phyloP scores from a whole-genome alignment of 805 yeast species.

The Saturnispora mendoncae region DNA sequence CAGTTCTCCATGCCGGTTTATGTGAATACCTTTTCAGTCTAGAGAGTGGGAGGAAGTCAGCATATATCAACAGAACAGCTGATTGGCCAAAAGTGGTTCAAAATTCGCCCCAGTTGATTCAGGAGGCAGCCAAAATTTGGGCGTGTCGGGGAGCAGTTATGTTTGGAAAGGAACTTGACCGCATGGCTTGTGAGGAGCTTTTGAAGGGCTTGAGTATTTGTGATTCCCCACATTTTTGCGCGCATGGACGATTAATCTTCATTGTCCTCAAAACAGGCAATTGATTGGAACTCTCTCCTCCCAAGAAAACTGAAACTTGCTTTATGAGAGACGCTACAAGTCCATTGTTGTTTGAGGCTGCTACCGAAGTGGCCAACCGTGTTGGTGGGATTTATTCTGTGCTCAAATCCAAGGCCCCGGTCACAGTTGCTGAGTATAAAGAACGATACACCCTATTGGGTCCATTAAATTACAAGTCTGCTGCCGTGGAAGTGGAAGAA shows the following conservation, averaged over 20 bases:
- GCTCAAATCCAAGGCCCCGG: conserved; percentile 91
- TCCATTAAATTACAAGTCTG: conserved; percentile 66
- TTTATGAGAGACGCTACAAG: conserved; percentile 82
- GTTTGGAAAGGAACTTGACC: conserved; percentile 53
- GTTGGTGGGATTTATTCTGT: conserved; percentile 98
- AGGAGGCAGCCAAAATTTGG: conserved; percentile 44
- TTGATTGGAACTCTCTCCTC: no score
- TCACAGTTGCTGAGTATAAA: conserved; percentile 87
- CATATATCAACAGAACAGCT: neutral
- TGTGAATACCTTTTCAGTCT: conserved; percentile 10
- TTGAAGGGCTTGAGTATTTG: conserved; percentile 39
- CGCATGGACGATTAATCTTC: conserved; percentile 82
- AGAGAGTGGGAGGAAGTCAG: neutral
- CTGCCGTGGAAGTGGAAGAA: conserved; percentile 76
- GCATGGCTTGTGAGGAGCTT: conserved; percentile 36
- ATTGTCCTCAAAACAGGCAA: conserved; percentile 27
- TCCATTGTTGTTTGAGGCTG: conserved; percentile 84
- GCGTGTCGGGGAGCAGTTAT: conserved; percentile 65
- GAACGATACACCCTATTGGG: conserved; percentile 83
- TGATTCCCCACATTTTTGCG: conserved; percentile 64
- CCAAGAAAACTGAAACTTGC: no score
- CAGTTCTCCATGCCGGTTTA: conserved; percentile 1
- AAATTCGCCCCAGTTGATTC: conserved; percentile 22
- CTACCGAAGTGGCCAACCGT: conserved; percentile 95
- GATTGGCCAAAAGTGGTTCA: neutral